Evolutionary conservation across 306 rosid genomes (phyloP), one percentile per base, ranked within the genome.

Genomic region (Trichosanthes cucumerina): DNA sequence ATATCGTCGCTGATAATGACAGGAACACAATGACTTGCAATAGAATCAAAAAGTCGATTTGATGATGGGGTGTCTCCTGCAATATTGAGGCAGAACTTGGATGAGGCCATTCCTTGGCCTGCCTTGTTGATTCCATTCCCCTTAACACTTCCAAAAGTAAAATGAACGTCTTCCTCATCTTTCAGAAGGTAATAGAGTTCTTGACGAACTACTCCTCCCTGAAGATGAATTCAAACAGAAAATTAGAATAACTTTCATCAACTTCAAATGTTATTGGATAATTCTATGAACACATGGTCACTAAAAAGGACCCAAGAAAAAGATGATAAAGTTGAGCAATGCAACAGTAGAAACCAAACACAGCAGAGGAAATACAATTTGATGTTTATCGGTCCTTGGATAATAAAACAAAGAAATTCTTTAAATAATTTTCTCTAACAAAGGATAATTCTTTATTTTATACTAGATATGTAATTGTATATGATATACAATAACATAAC

Each of bases 31-130:
- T 91, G 93, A 86, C 97, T 91, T 28, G 92, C 92, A 72, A 92
- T 91, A 72, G 99, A 91, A 81, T 95, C 99, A 0, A 93, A 93
- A 36, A 93, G 92, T 41, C 96, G 88, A 81, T 93, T 93, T 50
- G 98, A 91, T 53, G 98, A 93, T 52, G 98, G 98, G 46, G 97
- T 93, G 76, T 93, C 98, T 33, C 98, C 98, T 26, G 98, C 98
- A 65, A 88, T 88, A 81, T 91, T 90, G 6, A 93, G 87, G 87
- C 98, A 93, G 82, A 88, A 93, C 82, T 91, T 95, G 21, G 98
- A 92, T 43, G 81, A 81, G 77, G 91, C 86, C 98, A 95, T 95
- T 71, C 97, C 98, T 41, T 76, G 79, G 82, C 97, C 83, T 78
- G 97, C 98, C 52, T 73, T 87, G 33, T 64, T 82, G 74, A 92